Evolutionary conservation across 2,329 filamentous ascomycete genomes (phyloP), one percentile per base, ranked within the genome.

Genomic region (Fonsecaea pedrosoi): DNA sequence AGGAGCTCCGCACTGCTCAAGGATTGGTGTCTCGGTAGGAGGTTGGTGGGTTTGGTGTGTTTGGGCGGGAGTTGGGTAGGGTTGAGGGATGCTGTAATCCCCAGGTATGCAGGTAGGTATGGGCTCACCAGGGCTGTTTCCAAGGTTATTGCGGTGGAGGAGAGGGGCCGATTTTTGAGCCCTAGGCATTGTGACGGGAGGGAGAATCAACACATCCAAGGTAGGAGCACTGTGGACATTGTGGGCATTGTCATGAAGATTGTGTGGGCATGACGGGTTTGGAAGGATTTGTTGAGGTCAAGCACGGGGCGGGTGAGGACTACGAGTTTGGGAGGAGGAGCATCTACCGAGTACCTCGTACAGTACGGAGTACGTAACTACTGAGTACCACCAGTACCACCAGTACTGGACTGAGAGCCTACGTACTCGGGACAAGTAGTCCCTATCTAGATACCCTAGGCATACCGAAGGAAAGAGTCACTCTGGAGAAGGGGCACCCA

Each of bases 61-160:
- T 25, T 25, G 25, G 25, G 25, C 25, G 37, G 9, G 37, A 13
- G 9, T 3, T 25, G 3, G 18, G 18, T 50, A 50, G 45, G 45
- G 6, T 50, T 21, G 45, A n/a, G 45, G 25, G 42, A 50, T 50
- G 45, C 45, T 50, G 45, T 50, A 50, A 50, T 50, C 45, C 45
- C 45, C 45, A 25, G 45, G 45, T 21, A 50, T 50, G 21, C 1
- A 10, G 2, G n/a, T 25, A 50, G 45, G 10, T 18, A 3, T 30
- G 12, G 15, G 6, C 4, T 12, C 12, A 2, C 9, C 8, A 21
- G 30, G 25, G 25, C 25, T 25, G 25, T 25, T 25, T 25, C 3
- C 25, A 25, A 25, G 25, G 25, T 25, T 25, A 25, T 25, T 25
- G 2, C 25, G 25, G 25, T 25, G 25, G 25, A 25, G 25, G 25